Evolutionary conservation across 352 stramenopile genomes (phyloP), one percentile per base, ranked within the genome.

Genomic region (Phytophthora lateralis): DNA sequence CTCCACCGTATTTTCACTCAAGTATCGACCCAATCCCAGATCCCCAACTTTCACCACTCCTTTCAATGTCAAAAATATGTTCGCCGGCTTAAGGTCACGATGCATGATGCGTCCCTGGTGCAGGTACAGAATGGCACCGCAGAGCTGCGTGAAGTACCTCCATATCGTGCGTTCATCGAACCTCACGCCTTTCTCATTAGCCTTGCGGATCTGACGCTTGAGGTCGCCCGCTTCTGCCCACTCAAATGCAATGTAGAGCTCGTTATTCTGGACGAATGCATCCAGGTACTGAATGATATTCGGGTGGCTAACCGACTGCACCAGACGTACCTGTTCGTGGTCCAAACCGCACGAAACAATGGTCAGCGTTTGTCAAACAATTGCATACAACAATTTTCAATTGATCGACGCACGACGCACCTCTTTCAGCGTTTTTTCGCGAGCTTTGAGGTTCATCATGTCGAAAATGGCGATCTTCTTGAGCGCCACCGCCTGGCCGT

Each of bases 241-340:
- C 69, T 98, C 93, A 61, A 98, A 97, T 17, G 93, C 90, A 69
- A 98, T 98, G 62, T 91, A 88, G 10, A 98, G 83, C 63, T 98
- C 86, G 41, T 96, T 91, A 21, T 90, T 77, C 35, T 90, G 78
- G 11, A 98, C 75, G 59, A 98, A 98, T 26, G 84, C 86, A 68
- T 98, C 93, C 18, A 96, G 51, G 55, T 97, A 98, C 68, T 93
- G 76, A 55, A 98, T 89, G 44, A 98, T 93, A 68, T 98, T 97
- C 0, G 73, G 75, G 55, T 98, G 93, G 27, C 73, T 53, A 39
- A 98, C 76, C 5, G 80, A 91, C 68, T 98, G 89, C 46, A 98
- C 76, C 29, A 98, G 69, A 32, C 80, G 70, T 43, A 98, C 65
- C 69, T 78, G 42, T 17, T 58, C 34, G 21, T 14, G 0, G 20